A percentile compares a stretch with the other conserved stretches of the same genome.
Conservation (phyloP, 306 rosid genomes). For the Crataegus laevigata region DNA sequence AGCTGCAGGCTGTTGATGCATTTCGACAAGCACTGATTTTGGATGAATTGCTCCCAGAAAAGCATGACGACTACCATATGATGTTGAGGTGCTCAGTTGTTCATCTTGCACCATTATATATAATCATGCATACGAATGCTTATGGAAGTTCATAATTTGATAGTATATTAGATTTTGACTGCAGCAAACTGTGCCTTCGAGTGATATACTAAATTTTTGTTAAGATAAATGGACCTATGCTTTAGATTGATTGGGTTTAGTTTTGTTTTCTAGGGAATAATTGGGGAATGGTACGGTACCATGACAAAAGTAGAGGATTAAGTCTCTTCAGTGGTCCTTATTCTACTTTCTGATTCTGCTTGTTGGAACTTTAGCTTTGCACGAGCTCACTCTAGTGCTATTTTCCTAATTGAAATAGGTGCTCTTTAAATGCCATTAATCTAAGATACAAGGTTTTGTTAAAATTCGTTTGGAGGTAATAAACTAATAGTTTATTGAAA, state of each 20-base stretch:
- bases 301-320: neutral
- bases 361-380: neutral
- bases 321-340: neutral
- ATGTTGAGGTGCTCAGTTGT: slow-evolving; percentile 60
- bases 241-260: neutral
- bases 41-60: slow-evolving; percentile 79
- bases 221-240: neutral
- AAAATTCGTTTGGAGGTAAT: neutral
- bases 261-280: neutral
- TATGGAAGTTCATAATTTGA: neutral
- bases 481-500: neutral
- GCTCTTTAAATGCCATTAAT: neutral
- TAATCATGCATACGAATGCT: neutral
- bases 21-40: slow-evolving; percentile 62
- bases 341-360: neutral
- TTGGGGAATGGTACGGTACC: neutral
- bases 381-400: neutral
- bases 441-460: neutral
- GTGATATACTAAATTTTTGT: neutral
- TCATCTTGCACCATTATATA: neutral
- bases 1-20: slow-evolving; percentile 71
- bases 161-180: neutral
- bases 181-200: neutral
- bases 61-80: slow-evolving; percentile 82
- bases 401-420: neutral